Evolutionary conservation across 768 basidiomycete genomes (phyloP), one percentile per base, ranked within the genome.

Genomic region (Pisolithus sp.): DNA sequence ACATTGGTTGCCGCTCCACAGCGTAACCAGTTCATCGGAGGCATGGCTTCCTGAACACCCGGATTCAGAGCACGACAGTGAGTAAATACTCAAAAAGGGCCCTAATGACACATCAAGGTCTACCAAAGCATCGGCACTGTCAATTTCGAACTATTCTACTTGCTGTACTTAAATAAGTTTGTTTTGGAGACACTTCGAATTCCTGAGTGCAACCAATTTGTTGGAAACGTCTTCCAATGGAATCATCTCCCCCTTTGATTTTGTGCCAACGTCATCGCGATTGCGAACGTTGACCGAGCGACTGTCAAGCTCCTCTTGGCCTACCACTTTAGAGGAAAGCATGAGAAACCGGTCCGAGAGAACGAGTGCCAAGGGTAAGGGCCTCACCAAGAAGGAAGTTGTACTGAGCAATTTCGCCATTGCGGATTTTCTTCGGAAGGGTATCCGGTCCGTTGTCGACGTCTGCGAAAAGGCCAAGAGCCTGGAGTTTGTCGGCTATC

Each of bases 331-430:
- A 51, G 40, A 34, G 41, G 58, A 49, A 31, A 24, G 17, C 50
- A 34, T 43, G 48, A 17, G 34, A 23, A 21, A 23, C 12, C 17
- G 43, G 15, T 6, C 15, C 23, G 9, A 39, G 17, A 7, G 12
- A 26, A 41, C 10, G 21, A 7, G 34, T 24, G n/a, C 23, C 13
- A 23, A 20, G 13, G n/a, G 38, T 39, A 31, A 42, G 18, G 20
- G 17, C 68, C 84, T 50, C 55, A 96, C 94, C 93, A 57, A 98
- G 78, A 60, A 97, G 92, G 67, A 96, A 97, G 72, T 98, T 98
- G 73, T 95, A 96, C 68, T 97, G 95, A 30, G 93, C 90, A 57
- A 95, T 82, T 72, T 99, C 94, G 20, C 90, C 94, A 66, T 98
- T 97, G 26, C 94, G 80, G 62, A 99, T 91, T 78, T 97, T 98